Conservation (phyloP, 352 stramenopile species). For the Peronosclerospora sorghi region DNA sequence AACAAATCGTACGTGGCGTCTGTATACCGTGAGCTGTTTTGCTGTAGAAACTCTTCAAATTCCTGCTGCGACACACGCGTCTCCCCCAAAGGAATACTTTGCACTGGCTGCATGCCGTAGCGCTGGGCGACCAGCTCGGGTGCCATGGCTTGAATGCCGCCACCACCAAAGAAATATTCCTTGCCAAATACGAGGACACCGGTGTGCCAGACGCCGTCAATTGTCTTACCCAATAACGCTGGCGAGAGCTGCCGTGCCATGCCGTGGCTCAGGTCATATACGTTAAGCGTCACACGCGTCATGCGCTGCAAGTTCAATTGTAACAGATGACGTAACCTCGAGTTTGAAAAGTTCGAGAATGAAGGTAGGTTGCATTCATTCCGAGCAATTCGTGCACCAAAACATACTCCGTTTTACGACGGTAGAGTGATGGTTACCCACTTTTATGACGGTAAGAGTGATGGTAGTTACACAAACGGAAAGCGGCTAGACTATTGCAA, state of each 20-base stretch:
- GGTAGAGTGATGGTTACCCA: too few species aligned
- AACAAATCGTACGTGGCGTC: conserved; percentile 90
- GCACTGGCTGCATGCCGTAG: conserved; percentile 83
- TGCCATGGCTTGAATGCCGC: conserved; percentile 80
- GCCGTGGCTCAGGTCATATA: conserved; percentile 93
- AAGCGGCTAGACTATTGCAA: conserved; percentile 16
- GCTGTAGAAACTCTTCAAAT: conserved; percentile 78
- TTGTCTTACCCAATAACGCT: conserved; percentile 85
- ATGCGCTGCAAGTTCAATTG: conserved; percentile 11
- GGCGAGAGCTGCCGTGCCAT: conserved; percentile 85
- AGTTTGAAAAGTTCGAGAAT: conserved; percentile 6
- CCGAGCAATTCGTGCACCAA: background rate
- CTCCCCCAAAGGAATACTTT: conserved; percentile 64
- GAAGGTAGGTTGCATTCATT: background rate
- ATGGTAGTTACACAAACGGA: conserved; percentile 7
- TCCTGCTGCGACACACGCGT: conserved; percentile 58
- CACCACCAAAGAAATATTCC: conserved; percentile 94
- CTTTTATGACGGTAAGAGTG: too few species aligned
- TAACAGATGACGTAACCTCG: too few species aligned
- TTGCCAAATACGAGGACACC: conserved; percentile 63
- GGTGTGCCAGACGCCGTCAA: conserved; percentile 91
- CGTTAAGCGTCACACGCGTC: conserved; percentile 72
- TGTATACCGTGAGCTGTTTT: conserved; percentile 78
- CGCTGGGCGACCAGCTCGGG: conserved; percentile 56
- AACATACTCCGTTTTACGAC: too few species aligned